Evolutionary conservation across 306 rosid genomes (phyloP), one percentile per base, ranked within the genome.

Genomic region (Senna siamea): DNA sequence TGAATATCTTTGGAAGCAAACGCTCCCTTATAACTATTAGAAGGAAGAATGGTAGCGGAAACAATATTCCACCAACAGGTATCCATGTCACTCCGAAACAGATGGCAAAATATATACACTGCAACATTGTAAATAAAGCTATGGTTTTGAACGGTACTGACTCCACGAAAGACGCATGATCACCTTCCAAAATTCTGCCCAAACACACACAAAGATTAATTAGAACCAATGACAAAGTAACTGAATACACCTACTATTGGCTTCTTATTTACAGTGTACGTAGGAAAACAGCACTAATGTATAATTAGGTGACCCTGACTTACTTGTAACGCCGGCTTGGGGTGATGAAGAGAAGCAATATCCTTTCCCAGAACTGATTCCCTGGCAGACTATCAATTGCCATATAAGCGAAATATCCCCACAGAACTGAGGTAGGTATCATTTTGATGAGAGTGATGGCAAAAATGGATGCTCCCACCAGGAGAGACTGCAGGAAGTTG

Each of bases 341-440:
- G 18, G 81, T 53, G 66, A 88, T 58, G 76, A 85, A 88, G 77
- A 88, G 87, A 67, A 85, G 76, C 70, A 85, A 69, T 14, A 85
- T 40, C 70, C 92, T 88, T 81, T 88, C 90, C 89, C 90, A 88
- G 76, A 88, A 85, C 69, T 85, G 92, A 78, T 85, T 88, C 40
- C 92, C 90, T 0, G 89, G 88, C 22, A 88, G 92, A 81, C 92
- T 88, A 70, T 88, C 92, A 30, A 85, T 81, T 56, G 92, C 92
- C 92, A 88, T 88, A 68, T 73, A 85, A 8, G 92, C 88, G 18
- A 88, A 88, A 28, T 88, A 88, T 61, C 92, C 90, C 68, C 68
- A 62, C 4, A 62, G 32, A 38, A 62, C 68, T 62, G 68, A 62
- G 48, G 68, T 62, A 0, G 92, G 92, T 63, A 88, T 85, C 77